Evolutionary conservation across 2,329 filamentous ascomycete species (phyloP), one percentile per base, ranked within the genome.

Genomic region (Aureobasidium lini): DNA sequence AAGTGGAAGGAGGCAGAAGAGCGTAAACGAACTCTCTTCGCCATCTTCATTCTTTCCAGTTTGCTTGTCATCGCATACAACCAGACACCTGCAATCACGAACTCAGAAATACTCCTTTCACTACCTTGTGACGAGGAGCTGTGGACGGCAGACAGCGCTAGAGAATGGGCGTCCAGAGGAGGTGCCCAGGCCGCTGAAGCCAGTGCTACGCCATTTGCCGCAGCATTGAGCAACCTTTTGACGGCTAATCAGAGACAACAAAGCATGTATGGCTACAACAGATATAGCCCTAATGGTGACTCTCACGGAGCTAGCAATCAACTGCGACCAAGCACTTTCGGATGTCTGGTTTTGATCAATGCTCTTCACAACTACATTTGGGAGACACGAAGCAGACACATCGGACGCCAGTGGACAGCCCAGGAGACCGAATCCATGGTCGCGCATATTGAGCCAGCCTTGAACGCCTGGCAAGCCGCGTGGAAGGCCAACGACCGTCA

Each of bases 341-440:
- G 93, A 8, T 96, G 91, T 70, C 79, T 96, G 32, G 82, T 96
- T 6, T 76, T 99, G 63, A 96, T 97, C 70, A 93, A 96, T 69
- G 92, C 94, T 3, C 79, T 97, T 28, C 94, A 97, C 75, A 96
- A 96, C 66, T 96, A 96, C 72, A 96, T 97, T 46, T 97, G 94
- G 94, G 93, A 97, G 74, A 96, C 92, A 0, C 83, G 93, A 28
- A 92, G 96, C 73, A 81, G 91, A 56, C 92, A 96, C 66, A 87
- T 92, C 66, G 91, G 89, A 66, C 87, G 90, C 63, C 80, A 90
- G 50, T 96, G 93, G 93, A 95, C 91, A 1, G 84, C 87, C 36
- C 87, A 93, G 64, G 93, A 97, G 73, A 95, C 90, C 0, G 92
- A 97, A 65, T 90, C 91, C 64, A 95, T 97, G 91, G 92, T 96